Percentiles rank a stretch among this genome's conserved stretches.
Evolutionary conservation across 345 rosid species (phyloP).

Genomic region (Syzygium aqueum): DNA sequence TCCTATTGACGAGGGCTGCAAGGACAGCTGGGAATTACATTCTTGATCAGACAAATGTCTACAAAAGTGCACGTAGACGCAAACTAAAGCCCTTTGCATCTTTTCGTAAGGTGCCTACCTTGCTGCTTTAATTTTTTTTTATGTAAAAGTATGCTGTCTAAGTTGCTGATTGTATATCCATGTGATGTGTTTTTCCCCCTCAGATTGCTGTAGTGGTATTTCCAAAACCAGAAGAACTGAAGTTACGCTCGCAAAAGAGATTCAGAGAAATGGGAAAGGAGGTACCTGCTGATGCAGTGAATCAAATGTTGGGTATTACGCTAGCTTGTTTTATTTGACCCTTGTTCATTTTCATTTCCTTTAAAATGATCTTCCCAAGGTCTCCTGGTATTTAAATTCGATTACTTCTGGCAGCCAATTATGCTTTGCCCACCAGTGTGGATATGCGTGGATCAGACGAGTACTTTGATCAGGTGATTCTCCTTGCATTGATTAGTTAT

Average conservation of each 20-base stretch:
- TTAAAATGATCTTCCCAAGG: neutral
- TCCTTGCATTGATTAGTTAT: neutral
- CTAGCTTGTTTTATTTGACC: neutral
- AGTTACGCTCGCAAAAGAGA: slow-evolving; percentile 11
- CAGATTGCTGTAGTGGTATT: slow-evolving; percentile 24
- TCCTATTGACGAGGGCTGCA: slow-evolving; percentile 20
- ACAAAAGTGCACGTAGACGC: slow-evolving; percentile 21
- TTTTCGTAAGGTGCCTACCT: slow-evolving; percentile 13
- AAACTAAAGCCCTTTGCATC: slow-evolving; percentile 18
- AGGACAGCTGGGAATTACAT: slow-evolving; percentile 16
- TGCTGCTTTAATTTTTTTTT: neutral
- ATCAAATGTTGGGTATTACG: slow-evolving; percentile 18
- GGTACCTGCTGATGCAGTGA: slow-evolving; percentile 14
- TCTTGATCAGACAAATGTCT: slow-evolving; percentile 29
- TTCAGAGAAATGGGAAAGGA: slow-evolving; percentile 26
- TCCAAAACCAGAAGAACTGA: slow-evolving; percentile 19
- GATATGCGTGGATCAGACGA: slow-evolving; percentile 17
- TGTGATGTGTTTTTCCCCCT: neutral
- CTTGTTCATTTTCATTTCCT: neutral
- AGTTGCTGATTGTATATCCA: neutral
- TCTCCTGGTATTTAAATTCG: neutral
- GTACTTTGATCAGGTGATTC: slow-evolving; percentile 12
- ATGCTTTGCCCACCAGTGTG: slow-evolving; percentile 11
- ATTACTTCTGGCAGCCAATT: slow-evolving; percentile 12
- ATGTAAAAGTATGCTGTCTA: neutral